Conservation (phyloP, 2,329 filamentous ascomycete species). For the Incumbomyces delicatus region DNA sequence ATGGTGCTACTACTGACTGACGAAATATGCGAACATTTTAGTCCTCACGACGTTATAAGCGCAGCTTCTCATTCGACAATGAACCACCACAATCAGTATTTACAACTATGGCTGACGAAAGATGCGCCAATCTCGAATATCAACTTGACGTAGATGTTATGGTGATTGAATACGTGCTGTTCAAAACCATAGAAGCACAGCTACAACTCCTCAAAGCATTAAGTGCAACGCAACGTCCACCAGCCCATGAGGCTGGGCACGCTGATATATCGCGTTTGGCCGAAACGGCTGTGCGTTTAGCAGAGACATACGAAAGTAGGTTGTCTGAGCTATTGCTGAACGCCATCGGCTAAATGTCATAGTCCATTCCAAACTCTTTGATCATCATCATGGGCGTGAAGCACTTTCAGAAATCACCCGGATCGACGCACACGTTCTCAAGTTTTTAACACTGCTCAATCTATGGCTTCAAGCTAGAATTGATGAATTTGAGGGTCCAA, state of each 20-base stretch:
- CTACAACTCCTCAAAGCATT: constrained; percentile 4
- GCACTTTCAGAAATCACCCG: not conserved
- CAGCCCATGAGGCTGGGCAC: not conserved
- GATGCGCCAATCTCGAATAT: constrained; percentile 16
- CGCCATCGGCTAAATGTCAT: not conserved
- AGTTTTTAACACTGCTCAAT: constrained; percentile 13
- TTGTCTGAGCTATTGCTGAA: not conserved
- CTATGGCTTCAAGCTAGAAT: not conserved
- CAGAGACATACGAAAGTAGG: constrained; percentile 4
- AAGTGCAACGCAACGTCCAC: not conserved
- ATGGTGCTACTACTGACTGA: too few relatives aligned
- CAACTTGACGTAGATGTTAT: constrained; percentile 20
- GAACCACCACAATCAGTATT: not conserved
- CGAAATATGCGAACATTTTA: too few relatives aligned
- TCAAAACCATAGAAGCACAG: constrained; percentile 14
- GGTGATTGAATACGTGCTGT: constrained; percentile 21
- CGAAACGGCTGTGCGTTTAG: not conserved
- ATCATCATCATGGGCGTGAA: constrained; percentile 9
- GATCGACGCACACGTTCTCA: constrained; percentile 12
- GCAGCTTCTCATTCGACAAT: not conserved
- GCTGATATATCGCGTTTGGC: not conserved
- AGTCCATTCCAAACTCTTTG: constrained; percentile 11
- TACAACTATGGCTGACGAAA: constrained; percentile 14
- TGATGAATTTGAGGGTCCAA: not conserved
- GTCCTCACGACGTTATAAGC: too few relatives aligned